These are phyloP conservation scores for Teratosphaeria gauchensis DNA, from an alignment of 2,329 filamentous ascomycete species.

Conservation along the genomic window DNA sequence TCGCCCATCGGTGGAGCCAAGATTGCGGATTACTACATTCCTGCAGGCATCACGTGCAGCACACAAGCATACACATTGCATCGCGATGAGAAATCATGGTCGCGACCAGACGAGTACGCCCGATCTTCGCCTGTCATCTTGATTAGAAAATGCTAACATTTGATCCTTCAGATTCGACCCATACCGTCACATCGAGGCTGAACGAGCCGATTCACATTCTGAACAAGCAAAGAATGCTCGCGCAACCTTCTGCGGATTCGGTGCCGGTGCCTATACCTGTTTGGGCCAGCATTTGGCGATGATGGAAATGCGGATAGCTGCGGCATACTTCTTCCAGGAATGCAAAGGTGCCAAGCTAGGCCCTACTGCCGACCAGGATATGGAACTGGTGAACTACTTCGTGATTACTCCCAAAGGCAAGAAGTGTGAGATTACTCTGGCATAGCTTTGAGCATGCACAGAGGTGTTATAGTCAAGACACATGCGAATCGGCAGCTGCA, in stretches of 20 bases:
- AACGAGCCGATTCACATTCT: neutral
- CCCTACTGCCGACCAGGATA: slow-evolving; percentile 16
- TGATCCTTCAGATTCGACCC: slow-evolving; percentile 11
- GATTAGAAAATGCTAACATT: neutral
- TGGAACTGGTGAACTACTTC: slow-evolving; percentile 25
- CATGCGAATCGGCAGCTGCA: neutral
- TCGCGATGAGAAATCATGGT: slow-evolving; percentile 16
- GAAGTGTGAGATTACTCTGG: slow-evolving; percentile 18
- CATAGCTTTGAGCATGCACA: neutral
- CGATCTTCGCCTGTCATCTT: neutral
- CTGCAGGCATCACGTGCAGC: slow-evolving; percentile 15
- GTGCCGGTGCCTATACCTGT: slow-evolving; percentile 19
- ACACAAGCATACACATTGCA: slow-evolving; percentile 23
- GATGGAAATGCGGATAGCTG: slow-evolving; percentile 20
- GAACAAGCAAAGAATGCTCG: slow-evolving; percentile 7
- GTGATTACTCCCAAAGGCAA: slow-evolving; percentile 21
- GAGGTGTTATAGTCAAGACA: neutral
- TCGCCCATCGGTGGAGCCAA: slow-evolving; percentile 17
- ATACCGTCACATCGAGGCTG: slow-evolving; percentile 5
- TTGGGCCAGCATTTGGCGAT: slow-evolving; percentile 24
- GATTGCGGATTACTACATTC: slow-evolving; percentile 15
- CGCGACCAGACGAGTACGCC: slow-evolving; percentile 16
- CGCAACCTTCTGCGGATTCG: slow-evolving; percentile 20
- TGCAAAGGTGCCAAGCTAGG: slow-evolving; percentile 11
- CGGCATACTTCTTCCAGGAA: slow-evolving; percentile 21